Conservation (phyloP, 345 rosid genomes). For the Eucalyptus tenuipes region DNA sequence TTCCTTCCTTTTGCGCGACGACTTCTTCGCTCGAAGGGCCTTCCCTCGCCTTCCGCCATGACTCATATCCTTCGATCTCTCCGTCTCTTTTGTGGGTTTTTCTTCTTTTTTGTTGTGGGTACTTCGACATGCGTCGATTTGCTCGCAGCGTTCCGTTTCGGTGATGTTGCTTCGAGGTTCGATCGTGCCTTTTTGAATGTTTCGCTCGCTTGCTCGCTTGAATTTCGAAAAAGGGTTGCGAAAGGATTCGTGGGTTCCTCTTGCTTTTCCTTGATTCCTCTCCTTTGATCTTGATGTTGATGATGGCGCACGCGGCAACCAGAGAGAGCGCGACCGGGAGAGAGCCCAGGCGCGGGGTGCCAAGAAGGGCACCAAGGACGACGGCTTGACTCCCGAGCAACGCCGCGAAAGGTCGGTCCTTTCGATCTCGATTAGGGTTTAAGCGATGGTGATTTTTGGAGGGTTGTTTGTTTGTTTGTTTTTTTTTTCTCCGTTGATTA, state of each 20-base stretch:
- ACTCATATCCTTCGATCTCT: conserved; percentile 13
- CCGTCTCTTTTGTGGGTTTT: neutral
- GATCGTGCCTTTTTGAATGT: neutral
- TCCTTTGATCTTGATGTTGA: neutral
- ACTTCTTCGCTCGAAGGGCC: neutral
- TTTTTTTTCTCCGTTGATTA: neutral
- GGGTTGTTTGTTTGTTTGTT: neutral
- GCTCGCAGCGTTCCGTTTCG: neutral
- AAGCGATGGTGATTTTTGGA: neutral
- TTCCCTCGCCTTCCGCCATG: neutral
- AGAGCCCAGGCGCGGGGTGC: conserved; percentile 24
- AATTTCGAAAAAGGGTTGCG: neutral
- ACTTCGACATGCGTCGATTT: neutral
- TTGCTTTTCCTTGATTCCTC: conserved; percentile 4
- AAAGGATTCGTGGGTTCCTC: neutral
- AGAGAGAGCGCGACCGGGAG: conserved; percentile 48
- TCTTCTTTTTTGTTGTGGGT: neutral
- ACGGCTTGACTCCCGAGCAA: conserved; percentile 49
- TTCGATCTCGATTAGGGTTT: neutral
- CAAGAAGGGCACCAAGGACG: conserved; percentile 18
- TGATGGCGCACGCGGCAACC: conserved; percentile 28
- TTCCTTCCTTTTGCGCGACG: neutral
- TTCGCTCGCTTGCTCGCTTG: neutral
- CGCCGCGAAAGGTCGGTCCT: conserved; percentile 36
- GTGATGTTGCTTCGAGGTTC: neutral